These are phyloP conservation scores for Ustilago vetiveriae DNA, from an alignment of 1,284 basidiomycete species.

Conservation along the genomic window DNA sequence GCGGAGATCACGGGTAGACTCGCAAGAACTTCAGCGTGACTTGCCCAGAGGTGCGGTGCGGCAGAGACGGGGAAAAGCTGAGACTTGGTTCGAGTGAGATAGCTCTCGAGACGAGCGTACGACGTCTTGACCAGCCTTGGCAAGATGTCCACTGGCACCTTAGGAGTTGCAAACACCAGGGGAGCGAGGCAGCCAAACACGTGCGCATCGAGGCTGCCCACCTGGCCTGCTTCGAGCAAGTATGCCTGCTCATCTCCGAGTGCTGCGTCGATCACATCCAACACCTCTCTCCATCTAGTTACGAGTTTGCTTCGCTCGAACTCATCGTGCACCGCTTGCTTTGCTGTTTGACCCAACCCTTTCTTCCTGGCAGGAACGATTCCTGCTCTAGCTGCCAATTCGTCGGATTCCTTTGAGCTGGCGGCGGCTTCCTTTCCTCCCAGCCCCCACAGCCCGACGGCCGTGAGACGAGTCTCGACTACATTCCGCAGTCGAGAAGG, in stretches of 20 bases:
- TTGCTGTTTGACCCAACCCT: conserved; percentile 30
- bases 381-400: conserved; percentile 39
- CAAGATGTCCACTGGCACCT: conserved; percentile 34
- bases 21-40: conserved; percentile 8
- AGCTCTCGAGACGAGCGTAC: conserved; percentile 31
- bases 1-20: background rate
- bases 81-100: conserved; percentile 15
- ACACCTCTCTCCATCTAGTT: conserved; percentile 20
- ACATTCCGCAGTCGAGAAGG: conserved; percentile 53
- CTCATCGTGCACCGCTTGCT: conserved; percentile 31
- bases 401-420: conserved; percentile 29
- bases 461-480: conserved; percentile 46
- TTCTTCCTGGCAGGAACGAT: conserved; percentile 30
- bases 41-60: conserved; percentile 3
- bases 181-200: conserved; percentile 53
- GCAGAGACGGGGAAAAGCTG: conserved; percentile 20
- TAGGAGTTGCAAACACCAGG: conserved; percentile 20
- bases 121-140: conserved; percentile 19
- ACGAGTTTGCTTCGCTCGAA: conserved; percentile 44
- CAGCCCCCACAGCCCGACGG: conserved; percentile 42
- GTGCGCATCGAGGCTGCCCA: conserved; percentile 42
- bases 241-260: background rate
- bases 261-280: conserved; percentile 29
- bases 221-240: background rate
- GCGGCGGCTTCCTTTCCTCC: conserved; percentile 45